Percentiles rank a stretch among this genome's conserved stretches.
phyloP scores from a whole-genome alignment of 441 rosid species.

The Gossypium davidsonii region DNA sequence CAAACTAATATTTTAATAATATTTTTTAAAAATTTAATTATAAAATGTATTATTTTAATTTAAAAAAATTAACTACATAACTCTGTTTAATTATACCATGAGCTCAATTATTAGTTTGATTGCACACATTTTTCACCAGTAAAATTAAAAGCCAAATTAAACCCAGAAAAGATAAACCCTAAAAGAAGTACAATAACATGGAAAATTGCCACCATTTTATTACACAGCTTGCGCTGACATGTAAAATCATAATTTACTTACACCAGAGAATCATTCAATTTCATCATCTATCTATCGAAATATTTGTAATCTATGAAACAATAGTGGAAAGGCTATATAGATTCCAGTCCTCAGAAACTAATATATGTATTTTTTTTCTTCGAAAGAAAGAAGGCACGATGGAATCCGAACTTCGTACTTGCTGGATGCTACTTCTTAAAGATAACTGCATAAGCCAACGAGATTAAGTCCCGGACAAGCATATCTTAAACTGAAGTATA shows the following conservation, averaged over 20 bases:
- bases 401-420: neutral
- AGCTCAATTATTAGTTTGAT: neutral
- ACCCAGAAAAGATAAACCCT: neutral
- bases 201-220: neutral
- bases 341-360: neutral
- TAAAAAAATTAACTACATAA: too few species aligned
- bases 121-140: neutral
- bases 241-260: neutral
- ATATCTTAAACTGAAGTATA: neutral
- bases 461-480: neutral
- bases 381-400: neutral
- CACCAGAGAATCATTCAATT: neutral
- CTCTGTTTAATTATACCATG: too few species aligned
- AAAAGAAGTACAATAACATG: neutral
- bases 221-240: neutral
- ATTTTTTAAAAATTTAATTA: too few species aligned
- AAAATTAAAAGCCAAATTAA: neutral
- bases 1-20: too few species aligned
- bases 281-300: neutral
- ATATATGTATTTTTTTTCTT: neutral
- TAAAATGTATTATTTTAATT: too few species aligned
- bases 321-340: neutral
- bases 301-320: slow-evolving; percentile 5
- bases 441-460: neutral
- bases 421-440: neutral